phyloP scores from a whole-genome alignment of 495 filamentous ascomycete species.

The Penicillium cinerascens region DNA sequence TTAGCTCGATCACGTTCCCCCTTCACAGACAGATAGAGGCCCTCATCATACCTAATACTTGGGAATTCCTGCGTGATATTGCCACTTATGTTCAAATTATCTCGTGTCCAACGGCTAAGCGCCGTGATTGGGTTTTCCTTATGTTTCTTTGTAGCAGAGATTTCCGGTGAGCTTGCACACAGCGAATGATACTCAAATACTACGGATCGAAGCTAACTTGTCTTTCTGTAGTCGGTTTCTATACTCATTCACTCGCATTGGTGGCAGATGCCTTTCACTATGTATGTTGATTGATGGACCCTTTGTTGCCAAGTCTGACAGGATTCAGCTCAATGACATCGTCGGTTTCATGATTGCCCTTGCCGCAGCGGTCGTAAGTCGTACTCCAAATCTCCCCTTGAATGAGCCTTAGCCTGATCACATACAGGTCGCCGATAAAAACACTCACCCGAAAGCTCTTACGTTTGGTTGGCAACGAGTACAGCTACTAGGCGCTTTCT shows the following conservation, averaged over 20 bases:
- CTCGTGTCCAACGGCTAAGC: conserved; percentile 24
- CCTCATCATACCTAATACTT: no score
- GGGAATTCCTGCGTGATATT: no score
- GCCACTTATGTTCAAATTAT: conserved; percentile 4
- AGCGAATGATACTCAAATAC: no score
- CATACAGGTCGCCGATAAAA: conserved; percentile 25
- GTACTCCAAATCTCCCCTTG: no score
- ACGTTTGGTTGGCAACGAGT: conserved; percentile 73
- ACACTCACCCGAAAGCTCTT: conserved; percentile 34
- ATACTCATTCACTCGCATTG: conserved; percentile 71
- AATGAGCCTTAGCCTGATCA: no score
- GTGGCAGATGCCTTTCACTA: conserved; percentile 88
- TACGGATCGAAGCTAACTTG: background rate
- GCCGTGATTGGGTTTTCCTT: conserved; percentile 37
- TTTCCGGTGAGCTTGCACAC: conserved; percentile 33
- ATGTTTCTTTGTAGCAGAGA: conserved; percentile 42
- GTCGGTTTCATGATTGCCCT: conserved; percentile 82
- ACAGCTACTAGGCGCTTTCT: conserved; percentile 82
- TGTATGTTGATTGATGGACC: conserved; percentile 39
- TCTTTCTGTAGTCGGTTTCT: conserved; percentile 52
- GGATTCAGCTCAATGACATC: conserved; percentile 76
- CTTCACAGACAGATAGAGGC: no score
- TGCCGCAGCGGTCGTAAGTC: conserved; percentile 71
- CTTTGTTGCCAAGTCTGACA: background rate
- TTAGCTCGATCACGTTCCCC: no score